A percentile compares a stretch with the other conserved stretches of the same genome.
Conservation (phyloP, 225 moss, liverwort and hornwort genomes). For the Lunularia cruciata region DNA sequence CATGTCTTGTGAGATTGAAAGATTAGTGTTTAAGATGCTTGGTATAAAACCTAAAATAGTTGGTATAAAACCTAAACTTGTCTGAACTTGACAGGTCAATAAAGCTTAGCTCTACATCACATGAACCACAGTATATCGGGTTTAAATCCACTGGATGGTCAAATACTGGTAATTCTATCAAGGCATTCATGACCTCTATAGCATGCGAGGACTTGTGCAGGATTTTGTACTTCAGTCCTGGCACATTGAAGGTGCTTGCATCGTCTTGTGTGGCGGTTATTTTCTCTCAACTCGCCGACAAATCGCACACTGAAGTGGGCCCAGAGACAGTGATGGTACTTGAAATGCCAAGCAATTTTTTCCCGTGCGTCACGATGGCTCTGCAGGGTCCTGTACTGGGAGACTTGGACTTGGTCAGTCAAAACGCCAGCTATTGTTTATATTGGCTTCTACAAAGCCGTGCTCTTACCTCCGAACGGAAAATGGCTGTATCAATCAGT, state of each 20-base stretch:
- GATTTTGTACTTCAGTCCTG: constrained; percentile 58
- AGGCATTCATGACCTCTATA: constrained; percentile 35
- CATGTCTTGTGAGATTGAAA: too few species aligned
- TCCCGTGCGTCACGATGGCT: constrained; percentile 52
- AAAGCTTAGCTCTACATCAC: background rate
- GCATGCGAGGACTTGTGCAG: constrained; percentile 61
- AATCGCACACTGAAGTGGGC: constrained; percentile 6
- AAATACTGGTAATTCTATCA: background rate
- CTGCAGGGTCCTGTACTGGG: constrained; percentile 60
- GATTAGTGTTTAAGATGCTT: too few species aligned
- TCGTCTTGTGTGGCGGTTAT: constrained; percentile 65
- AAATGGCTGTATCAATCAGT: constrained; percentile 46
- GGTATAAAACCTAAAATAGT: background rate
- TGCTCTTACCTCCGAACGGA: constrained; percentile 46
- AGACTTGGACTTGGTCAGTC: constrained; percentile 45
- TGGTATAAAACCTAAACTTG: background rate
- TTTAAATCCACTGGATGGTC: constrained; percentile 19
- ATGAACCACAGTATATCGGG: constrained; percentile 14
- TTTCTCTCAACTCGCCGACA: constrained; percentile 42
- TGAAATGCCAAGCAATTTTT: constrained; percentile 38
- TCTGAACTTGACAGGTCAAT: constrained; percentile 22
- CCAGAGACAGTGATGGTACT: constrained; percentile 21
- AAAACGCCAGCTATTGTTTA: constrained; percentile 56
- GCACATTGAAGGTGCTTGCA: constrained; percentile 49
- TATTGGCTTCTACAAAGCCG: constrained; percentile 48